Base-by-base conservation (phyloP, 768 basidiomycete genomes). In the Termitomyces sp. region DNA sequence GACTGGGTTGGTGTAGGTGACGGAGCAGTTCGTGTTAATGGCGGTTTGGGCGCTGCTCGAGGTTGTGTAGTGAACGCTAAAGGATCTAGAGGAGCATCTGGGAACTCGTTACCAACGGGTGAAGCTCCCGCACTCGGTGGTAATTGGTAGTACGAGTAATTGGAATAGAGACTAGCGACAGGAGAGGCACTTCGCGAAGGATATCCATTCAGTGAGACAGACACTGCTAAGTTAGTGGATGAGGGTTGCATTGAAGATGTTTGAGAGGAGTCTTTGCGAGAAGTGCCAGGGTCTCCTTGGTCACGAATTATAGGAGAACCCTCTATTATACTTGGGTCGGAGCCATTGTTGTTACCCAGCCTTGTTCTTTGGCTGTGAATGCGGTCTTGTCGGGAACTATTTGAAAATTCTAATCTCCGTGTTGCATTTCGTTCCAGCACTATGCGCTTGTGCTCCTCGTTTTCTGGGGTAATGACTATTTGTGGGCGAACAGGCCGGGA, bases 101-200 rank as follows among this genome's bases (percentile, higher is more conserved):
- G 66, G 50, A 65, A 63, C 11, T 59, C 58, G 29, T 64, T 68
- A 47, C 66, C 67, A n/a, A 70, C 70, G 5, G 81, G 79, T 3
- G 80, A 79, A 18, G 80, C 74, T 12, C 64, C 56, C 11, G 72
- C 59, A 45, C 72, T 73, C 39, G 84, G 81, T 42, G 84, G 82
- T 39, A 83, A 69, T 46, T 79, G 79, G 56, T 89, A 89, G 64
- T 79, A 88, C 5, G 87, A 88, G 62, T 88, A 88, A 13, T 70
- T 66, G 18, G 85, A 86, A 67, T 88, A 88, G 16, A 86, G 54
- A 56, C 68, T 73, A 4, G 69, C 63, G 10, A 27, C 43, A 27
- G 76, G 67, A 1, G 77, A 77, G 25, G 59, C 66, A 18, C 69
- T 58, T 57, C 77, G 68, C 20, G 70, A 46, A 38, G 75, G 74